Conservation (phyloP, 2,329 filamentous ascomycete genomes). For the Ascosphaera aggregata region DNA sequence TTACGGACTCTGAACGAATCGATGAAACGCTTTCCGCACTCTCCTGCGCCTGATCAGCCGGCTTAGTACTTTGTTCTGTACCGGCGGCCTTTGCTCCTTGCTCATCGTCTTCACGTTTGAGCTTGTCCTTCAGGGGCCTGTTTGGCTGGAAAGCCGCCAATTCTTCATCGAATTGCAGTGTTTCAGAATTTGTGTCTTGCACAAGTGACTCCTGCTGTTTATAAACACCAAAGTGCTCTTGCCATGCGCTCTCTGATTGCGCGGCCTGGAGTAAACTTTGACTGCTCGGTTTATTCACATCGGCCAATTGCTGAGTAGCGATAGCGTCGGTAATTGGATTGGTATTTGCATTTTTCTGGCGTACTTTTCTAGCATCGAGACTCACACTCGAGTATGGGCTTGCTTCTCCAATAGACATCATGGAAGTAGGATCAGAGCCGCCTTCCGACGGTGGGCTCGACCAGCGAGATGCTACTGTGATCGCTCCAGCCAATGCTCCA, state of each 20-base stretch:
- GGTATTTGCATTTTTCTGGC: background rate
- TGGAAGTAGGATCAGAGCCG: background rate
- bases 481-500: slow-evolving; percentile 1
- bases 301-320: background rate
- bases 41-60: background rate
- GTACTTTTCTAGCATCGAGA: background rate
- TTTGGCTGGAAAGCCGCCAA: background rate
- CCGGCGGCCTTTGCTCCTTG: too few species aligned
- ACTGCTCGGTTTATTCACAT: background rate
- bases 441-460: background rate
- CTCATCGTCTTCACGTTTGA: background rate
- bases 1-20: background rate
- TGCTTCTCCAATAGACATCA: background rate
- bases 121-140: background rate
- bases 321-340: background rate
- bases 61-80: too few species aligned
- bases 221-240: background rate
- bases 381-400: background rate
- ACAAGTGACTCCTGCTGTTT: background rate
- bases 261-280: background rate
- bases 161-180: background rate
- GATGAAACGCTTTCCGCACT: background rate
- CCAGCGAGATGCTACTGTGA: background rate
- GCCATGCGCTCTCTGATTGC: background rate
- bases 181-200: background rate